Percentiles rank a stretch among this genome's conserved stretches.
Evolutionary conservation across 345 rosid species (phyloP).

Genomic region (Passiflora organensis): DNA sequence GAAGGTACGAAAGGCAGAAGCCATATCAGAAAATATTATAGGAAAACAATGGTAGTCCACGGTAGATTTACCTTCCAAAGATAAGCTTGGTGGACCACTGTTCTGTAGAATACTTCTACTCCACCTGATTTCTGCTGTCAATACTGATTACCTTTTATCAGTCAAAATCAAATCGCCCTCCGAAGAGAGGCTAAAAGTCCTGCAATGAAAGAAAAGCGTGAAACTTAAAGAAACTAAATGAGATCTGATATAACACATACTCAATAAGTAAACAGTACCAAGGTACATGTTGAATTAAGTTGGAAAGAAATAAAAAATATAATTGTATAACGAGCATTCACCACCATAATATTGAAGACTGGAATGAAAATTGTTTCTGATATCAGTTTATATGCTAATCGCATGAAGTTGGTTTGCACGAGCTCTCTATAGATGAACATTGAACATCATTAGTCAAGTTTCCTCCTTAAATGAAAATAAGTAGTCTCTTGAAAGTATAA

Average conservation of each 20-base stretch:
- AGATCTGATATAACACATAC: background rate
- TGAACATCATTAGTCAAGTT: too few relatives aligned
- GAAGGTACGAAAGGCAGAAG: constrained; percentile 27
- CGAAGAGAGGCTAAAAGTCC: constrained; percentile 10
- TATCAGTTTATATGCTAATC: too few relatives aligned
- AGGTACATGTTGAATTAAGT: background rate
- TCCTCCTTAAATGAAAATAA: too few relatives aligned
- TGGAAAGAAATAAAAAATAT: background rate
- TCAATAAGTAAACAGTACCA: background rate
- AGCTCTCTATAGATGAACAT: too few relatives aligned
- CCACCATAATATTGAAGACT: too few relatives aligned
- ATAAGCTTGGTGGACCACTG: constrained; percentile 13
- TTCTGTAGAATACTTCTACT: constrained; percentile 13
- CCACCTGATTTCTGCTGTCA: constrained; percentile 18
- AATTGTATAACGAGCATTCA: too few relatives aligned
- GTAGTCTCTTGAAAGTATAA: too few relatives aligned
- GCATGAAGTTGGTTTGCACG: too few relatives aligned
- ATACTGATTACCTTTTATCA: constrained; percentile 3
- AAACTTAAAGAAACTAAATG: background rate
- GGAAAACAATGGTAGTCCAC: constrained; percentile 6
- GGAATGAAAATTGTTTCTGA: too few relatives aligned
- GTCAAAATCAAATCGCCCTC: constrained; percentile 10
- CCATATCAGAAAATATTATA: constrained; percentile 14
- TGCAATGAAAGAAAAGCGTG: constrained; percentile 17
- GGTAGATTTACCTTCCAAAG: constrained; percentile 32